These are phyloP conservation scores for Wickerhamomyces rabaulensis DNA, from an alignment of 805 yeast species.

Conservation along the genomic window DNA sequence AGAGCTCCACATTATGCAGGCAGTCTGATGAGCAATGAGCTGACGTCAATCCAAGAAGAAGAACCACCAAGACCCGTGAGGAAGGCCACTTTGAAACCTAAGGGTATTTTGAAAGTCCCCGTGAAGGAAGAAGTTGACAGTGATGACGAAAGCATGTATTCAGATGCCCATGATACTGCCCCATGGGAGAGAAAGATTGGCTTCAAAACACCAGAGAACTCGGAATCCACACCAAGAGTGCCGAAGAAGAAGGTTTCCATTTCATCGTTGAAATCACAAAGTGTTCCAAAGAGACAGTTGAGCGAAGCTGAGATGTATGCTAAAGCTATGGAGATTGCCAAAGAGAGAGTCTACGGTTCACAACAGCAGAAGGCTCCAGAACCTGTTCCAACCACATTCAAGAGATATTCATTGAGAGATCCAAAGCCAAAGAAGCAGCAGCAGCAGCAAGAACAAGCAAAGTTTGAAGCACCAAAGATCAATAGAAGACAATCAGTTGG, in stretches of 20 bases:
- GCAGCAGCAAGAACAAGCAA: no score
- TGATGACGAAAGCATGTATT: slow-evolving; percentile 21
- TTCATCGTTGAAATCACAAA: not conserved
- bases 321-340: slow-evolving; percentile 8
- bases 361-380: not conserved
- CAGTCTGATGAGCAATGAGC: slow-evolving; percentile 23
- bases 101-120: not conserved
- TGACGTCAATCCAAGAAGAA: slow-evolving; percentile 27
- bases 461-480: not conserved
- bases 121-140: slow-evolving; percentile 12
- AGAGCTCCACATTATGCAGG: slow-evolving; percentile 18
- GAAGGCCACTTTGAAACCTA: slow-evolving; percentile 1
- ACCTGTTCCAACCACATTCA: slow-evolving; percentile 4
- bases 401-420: slow-evolving; percentile 13
- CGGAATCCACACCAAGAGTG: not conserved
- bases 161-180: slow-evolving; percentile 18
- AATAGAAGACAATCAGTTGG: not conserved
- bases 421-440: not conserved
- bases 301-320: slow-evolving; percentile 28
- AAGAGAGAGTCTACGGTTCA: slow-evolving; percentile 6
- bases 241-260: not conserved
- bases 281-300: not conserved
- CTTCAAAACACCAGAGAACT: not conserved
- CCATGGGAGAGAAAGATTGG: slow-evolving; percentile 8
- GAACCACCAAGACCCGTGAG: slow-evolving; percentile 5